Conservation (phyloP, 805 yeast genomes). For the Wickerhamiella shivajii region DNA sequence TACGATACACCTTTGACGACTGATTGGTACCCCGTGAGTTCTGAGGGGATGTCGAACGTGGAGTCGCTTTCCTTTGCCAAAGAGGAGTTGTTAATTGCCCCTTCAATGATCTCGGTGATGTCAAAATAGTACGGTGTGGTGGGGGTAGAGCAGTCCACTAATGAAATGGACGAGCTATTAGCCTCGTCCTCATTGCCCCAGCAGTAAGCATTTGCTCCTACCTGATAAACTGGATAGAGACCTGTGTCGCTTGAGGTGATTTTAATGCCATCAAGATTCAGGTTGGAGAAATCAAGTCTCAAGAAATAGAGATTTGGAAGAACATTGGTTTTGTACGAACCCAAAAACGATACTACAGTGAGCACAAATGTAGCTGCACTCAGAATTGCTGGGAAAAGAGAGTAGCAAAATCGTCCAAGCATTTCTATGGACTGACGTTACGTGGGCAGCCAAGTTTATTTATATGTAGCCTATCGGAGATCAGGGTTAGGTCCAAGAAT, state of each 20-base stretch:
- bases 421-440: neutral
- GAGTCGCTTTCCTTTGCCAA: conserved; percentile 14
- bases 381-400: neutral
- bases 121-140: conserved; percentile 42
- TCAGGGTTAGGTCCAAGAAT: too few species aligned
- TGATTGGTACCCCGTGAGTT: conserved; percentile 33
- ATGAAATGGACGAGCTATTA: conserved; percentile 23
- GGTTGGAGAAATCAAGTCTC: conserved; percentile 31
- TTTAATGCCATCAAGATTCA: conserved; percentile 16
- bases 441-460: too few species aligned
- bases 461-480: too few species aligned
- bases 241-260: conserved; percentile 22
- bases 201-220: conserved; percentile 58
- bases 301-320: conserved; percentile 36
- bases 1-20: conserved; percentile 35
- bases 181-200: conserved; percentile 27
- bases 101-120: conserved; percentile 28
- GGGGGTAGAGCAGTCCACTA: conserved; percentile 42
- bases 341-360: conserved; percentile 37
- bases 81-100: conserved; percentile 16
- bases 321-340: conserved; percentile 32
- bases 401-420: neutral
- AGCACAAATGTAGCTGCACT: conserved; percentile 29
- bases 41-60: conserved; percentile 37
- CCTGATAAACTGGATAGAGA: conserved; percentile 34